Base-by-base conservation (phyloP, 495 filamentous ascomycete species). In the Daldinia decipiens region DNA sequence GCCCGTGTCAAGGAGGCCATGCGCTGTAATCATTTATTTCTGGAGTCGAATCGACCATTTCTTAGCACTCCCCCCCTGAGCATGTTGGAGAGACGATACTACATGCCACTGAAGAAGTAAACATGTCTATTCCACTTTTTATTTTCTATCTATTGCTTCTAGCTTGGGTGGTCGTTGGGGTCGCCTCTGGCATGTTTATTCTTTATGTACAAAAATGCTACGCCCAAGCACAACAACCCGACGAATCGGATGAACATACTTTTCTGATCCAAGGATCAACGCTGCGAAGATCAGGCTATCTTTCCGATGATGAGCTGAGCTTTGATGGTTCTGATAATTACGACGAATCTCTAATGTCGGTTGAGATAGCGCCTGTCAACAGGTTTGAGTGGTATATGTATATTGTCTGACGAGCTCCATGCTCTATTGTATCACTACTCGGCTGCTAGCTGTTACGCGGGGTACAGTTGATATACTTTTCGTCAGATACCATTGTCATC, bases 281-380 rank as follows among this genome's bases (percentile, higher is more conserved):
- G 1, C 19, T n/a, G 1, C 32, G 8, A 24, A 13, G 8, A 15
- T 43, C 38, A 0, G 56, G 21, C 21, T 61, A 74, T 73, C 40
- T 75, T 62, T 65, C 69, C 45, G 27, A 66, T 55, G 60, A 75
- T 52, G 59, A 66, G 36, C 12, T 67, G 12, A 45, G 65, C 39
- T 45, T 61, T 57, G 34, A 26, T 68, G 36, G 64, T 15, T 43
- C 56, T 17, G 36, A 12, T 8, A 24, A 39, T 29, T 59, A 26
- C 38, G 56, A 39, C 24, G 38, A 29, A 5, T 31, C 38, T 12
- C 36, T 43, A 13, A 29, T 9, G 5, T 32, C 38, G 2, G 2
- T 17, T 12, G 27, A 61, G 8, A 24, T 47, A 47, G 4, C 19
- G 21, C 43, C 7, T 9, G 11, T 1, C 0, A 21, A 47, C 1